phyloP scores from a whole-genome alignment of 2,329 filamentous ascomycete species.

The Aspergillus sp. region DNA sequence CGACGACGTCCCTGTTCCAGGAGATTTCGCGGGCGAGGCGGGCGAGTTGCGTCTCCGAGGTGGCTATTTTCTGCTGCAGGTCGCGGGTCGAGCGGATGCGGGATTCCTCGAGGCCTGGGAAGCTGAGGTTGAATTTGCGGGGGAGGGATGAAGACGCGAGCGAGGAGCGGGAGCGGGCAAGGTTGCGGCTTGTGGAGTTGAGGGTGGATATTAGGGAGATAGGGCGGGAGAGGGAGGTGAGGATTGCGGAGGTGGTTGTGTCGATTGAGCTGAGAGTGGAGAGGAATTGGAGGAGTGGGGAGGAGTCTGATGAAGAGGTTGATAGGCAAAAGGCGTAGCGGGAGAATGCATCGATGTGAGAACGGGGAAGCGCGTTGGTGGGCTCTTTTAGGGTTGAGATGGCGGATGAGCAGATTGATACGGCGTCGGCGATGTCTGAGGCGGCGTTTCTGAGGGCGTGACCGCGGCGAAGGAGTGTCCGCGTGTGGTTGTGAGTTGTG shows the following conservation, averaged over 20 bases:
- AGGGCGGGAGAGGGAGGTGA: conserved; percentile 76
- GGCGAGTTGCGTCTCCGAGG: conserved; percentile 68
- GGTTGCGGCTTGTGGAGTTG: conserved; percentile 67
- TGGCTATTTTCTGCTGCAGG: conserved; percentile 74
- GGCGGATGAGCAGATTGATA: conserved; percentile 44
- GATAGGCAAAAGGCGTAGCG: conserved; percentile 66
- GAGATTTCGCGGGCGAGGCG: conserved; percentile 77
- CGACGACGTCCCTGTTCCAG: conserved; percentile 92
- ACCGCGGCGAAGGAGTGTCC: conserved; percentile 75
- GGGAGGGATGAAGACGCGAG: conserved; percentile 60
- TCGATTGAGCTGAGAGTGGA: conserved; percentile 76
- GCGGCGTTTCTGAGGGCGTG: conserved; percentile 69
- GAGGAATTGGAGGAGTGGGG: conserved; percentile 72
- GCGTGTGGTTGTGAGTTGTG: conserved; percentile 77
- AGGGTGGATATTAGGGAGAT: conserved; percentile 76
- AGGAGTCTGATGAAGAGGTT: conserved; percentile 64
- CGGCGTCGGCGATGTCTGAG: conserved; percentile 47
- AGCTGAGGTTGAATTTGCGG: conserved; percentile 47
- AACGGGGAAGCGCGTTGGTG: conserved; percentile 63
- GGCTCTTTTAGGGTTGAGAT: conserved; percentile 51
- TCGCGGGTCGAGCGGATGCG: conserved; percentile 79
- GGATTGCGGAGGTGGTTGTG: conserved; percentile 77
- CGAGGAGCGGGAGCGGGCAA: conserved; percentile 75
- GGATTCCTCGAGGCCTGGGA: conserved; percentile 72
- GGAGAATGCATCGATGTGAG: conserved; percentile 69